Evolutionary conservation across 2,329 filamentous ascomycete species (phyloP).

Genomic region (Drechmeria coniospora): DNA sequence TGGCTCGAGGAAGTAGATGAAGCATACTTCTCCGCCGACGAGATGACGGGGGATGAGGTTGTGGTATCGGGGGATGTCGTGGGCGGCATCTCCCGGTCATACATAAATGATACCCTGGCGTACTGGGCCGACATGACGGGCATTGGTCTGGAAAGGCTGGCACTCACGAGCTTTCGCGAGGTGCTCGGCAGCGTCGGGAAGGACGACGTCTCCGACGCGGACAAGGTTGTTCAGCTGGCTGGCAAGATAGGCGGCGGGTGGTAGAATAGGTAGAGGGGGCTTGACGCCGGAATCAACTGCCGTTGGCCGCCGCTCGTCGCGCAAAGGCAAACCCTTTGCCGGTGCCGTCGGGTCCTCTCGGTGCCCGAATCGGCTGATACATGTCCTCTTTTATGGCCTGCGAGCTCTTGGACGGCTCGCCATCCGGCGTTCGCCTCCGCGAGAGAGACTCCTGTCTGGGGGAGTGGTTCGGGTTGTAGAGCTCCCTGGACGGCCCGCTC

Average conservation of each 20-base stretch:
- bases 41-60: conserved; percentile 22
- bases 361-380: conserved; percentile 55
- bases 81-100: conserved; percentile 48
- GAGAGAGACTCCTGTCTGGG: conserved; percentile 42
- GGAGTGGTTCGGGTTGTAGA: conserved; percentile 65
- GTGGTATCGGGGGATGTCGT: conserved; percentile 26
- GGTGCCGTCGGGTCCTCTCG: conserved; percentile 62
- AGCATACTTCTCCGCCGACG: conserved; percentile 71
- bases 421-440: conserved; percentile 27
- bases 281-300: conserved; percentile 14
- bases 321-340: conserved; percentile 67
- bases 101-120: conserved; percentile 52
- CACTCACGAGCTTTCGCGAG: conserved; percentile 76
- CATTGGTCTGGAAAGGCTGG: conserved; percentile 55
- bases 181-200: conserved; percentile 94
- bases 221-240: conserved; percentile 75
- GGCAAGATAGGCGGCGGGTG: conserved; percentile 88
- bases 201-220: conserved; percentile 49
- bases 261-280: conserved; percentile 34
- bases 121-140: conserved; percentile 65
- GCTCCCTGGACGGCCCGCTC: conserved; percentile 32
- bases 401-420: conserved; percentile 18
- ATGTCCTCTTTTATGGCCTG: conserved; percentile 40
- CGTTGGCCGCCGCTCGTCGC: conserved; percentile 36
- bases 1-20: conserved; percentile 77